Conservation (phyloP, 2,329 filamentous ascomycete species). For the Penicillium sp. region DNA sequence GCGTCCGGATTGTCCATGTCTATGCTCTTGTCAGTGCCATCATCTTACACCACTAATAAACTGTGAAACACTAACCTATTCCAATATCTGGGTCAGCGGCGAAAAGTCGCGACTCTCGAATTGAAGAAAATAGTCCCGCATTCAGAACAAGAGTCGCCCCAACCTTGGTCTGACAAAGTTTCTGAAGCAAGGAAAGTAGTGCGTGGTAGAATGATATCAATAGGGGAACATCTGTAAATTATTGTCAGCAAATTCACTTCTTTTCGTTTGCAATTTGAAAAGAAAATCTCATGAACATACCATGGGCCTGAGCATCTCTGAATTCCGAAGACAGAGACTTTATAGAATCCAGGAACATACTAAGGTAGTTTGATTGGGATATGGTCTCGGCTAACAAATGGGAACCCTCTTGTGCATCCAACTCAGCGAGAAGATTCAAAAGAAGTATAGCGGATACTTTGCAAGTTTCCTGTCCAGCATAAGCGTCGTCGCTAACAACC, state of each 20-base stretch:
- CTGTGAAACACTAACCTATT: constrained; percentile 47
- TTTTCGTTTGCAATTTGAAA: background rate
- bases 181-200: constrained; percentile 75
- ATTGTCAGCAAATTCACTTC: constrained; percentile 1
- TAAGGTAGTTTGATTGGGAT: constrained; percentile 83
- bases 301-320: constrained; percentile 53
- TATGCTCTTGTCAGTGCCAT: constrained; percentile 22
- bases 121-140: constrained; percentile 76
- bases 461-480: constrained; percentile 74
- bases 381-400: constrained; percentile 73
- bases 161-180: constrained; percentile 76
- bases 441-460: constrained; percentile 82
- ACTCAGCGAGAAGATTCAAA: constrained; percentile 70
- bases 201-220: constrained; percentile 64
- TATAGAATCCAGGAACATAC: constrained; percentile 83
- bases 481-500: constrained; percentile 88
- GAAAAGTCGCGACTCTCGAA: constrained; percentile 82
- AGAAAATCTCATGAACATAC: constrained; percentile 39
- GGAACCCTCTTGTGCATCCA: constrained; percentile 69
- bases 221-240: constrained; percentile 47
- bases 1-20: constrained; percentile 66
- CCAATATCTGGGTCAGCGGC: constrained; percentile 88
- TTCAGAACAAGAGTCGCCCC: constrained; percentile 86
- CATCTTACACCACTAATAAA: constrained; percentile 1
- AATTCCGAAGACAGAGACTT: constrained; percentile 72